Evolutionary conservation across 2,329 filamentous ascomycete genomes (phyloP).

Genomic region (Mycocentrospora acerina): DNA sequence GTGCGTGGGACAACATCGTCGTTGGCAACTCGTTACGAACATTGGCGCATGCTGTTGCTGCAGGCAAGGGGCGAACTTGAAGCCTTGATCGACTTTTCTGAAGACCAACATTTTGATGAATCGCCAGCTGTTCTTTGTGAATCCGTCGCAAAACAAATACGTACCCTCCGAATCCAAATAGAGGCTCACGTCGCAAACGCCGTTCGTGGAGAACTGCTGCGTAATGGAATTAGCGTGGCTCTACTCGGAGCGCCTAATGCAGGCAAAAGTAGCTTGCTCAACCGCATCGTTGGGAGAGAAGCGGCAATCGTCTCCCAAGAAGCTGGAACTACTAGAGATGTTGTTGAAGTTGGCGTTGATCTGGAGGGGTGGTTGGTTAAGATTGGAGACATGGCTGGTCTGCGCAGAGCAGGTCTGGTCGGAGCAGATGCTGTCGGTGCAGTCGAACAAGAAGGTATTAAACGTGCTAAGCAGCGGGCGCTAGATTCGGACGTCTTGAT

Average conservation of each 20-base stretch:
- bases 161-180: conserved; percentile 63
- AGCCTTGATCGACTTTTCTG: conserved; percentile 93
- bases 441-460: conserved; percentile 88
- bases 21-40: conserved; percentile 75
- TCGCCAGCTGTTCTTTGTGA: conserved; percentile 69
- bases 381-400: conserved; percentile 93
- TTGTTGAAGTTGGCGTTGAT: conserved; percentile 89
- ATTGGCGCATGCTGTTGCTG: conserved; percentile 75
- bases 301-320: conserved; percentile 93
- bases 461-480: conserved; percentile 78
- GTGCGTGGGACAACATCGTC: conserved; percentile 72
- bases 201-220: conserved; percentile 77
- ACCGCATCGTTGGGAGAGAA: conserved; percentile 84
- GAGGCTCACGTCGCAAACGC: conserved; percentile 72
- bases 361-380: conserved; percentile 86
- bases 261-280: conserved; percentile 92
- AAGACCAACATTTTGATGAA: conserved; percentile 97
- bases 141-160: conserved; percentile 68
- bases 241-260: conserved; percentile 90
- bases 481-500: conserved; percentile 82
- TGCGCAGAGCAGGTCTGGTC: conserved; percentile 57
- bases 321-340: conserved; percentile 89
- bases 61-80: conserved; percentile 88
- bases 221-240: conserved; percentile 82
- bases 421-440: conserved; percentile 58